Conservation (phyloP, 257 asterid species). For the Solanum rostratum region DNA sequence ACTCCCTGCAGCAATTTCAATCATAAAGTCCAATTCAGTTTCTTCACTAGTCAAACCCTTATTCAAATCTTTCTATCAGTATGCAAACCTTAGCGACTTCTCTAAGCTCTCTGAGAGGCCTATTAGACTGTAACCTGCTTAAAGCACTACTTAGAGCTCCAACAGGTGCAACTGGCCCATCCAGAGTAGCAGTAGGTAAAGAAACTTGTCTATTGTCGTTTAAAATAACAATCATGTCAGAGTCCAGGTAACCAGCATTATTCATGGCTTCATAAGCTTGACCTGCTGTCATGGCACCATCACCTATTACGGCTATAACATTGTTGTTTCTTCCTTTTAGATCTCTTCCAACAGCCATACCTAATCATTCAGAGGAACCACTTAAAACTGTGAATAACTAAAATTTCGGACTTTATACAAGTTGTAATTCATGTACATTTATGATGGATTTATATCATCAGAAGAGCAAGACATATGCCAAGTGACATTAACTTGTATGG, state of each 20-base stretch:
- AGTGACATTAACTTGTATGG: not conserved
- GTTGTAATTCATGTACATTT: not conserved
- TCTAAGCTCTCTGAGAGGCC: conserved; percentile 83
- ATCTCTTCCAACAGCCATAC: conserved; percentile 98
- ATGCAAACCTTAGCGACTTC: conserved; percentile 83
- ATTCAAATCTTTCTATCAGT: not conserved
- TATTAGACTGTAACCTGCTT: conserved; percentile 79
- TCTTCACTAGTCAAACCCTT: not conserved
- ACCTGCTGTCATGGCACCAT: conserved; percentile 98
- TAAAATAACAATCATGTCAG: conserved; percentile 93
- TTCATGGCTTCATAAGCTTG: conserved; percentile 98
- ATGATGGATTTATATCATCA: not conserved
- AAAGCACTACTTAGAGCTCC: conserved; percentile 89
- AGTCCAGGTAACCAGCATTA: conserved; percentile 89
- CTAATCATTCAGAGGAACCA: conserved; percentile 23
- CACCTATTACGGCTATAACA: conserved; percentile 86
- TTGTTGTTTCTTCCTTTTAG: conserved; percentile 61
- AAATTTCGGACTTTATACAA: not conserved
- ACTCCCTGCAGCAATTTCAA: conserved; percentile 61
- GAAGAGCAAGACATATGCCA: not conserved
- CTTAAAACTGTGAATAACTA: not conserved
- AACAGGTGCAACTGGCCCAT: conserved; percentile 79
- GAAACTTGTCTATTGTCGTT: conserved; percentile 97
- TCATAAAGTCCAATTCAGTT: not conserved
- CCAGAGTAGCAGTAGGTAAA: conserved; percentile 83